Conservation (phyloP, 163 green algal species). For the Coccomyxa subellipsoidea region DNA sequence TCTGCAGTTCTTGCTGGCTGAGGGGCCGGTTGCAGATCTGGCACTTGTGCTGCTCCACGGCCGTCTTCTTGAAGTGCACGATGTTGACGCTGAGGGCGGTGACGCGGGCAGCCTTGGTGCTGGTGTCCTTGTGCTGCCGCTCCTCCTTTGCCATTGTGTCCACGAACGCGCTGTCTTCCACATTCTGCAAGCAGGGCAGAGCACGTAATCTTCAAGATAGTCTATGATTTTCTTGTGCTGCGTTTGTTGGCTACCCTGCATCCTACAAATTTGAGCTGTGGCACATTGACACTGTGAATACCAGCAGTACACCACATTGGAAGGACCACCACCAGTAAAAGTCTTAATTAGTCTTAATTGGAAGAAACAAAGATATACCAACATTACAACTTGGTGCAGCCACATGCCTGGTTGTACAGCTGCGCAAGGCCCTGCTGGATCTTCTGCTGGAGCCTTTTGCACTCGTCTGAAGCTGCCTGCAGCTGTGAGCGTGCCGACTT, state of each 20-base stretch:
- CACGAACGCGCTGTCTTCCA: neutral
- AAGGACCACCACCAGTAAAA: too few relatives aligned
- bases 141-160: conserved; percentile 1
- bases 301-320: too few relatives aligned
- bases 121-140: conserved; percentile 14
- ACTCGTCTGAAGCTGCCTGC: neutral
- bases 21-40: conserved; percentile 35
- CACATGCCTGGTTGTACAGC: neutral
- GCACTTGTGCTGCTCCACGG: conserved; percentile 26
- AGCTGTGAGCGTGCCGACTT: neutral
- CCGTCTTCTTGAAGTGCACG: conserved; percentile 2
- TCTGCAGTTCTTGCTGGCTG: conserved; percentile 2
- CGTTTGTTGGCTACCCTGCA: too few relatives aligned
- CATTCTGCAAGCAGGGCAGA: too few relatives aligned
- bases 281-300: too few relatives aligned
- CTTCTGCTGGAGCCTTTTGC: neutral
- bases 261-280: too few relatives aligned
- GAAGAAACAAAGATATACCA: too few relatives aligned
- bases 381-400: too few relatives aligned
- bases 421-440: neutral
- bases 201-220: too few relatives aligned
- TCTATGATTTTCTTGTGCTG: too few relatives aligned
- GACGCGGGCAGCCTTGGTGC: neutral
- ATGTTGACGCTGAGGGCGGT: conserved; percentile 6
- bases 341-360: too few relatives aligned